phyloP scores from a whole-genome alignment of 2,329 filamentous ascomycete genomes.

The Phyllosticta citrichinensis region DNA sequence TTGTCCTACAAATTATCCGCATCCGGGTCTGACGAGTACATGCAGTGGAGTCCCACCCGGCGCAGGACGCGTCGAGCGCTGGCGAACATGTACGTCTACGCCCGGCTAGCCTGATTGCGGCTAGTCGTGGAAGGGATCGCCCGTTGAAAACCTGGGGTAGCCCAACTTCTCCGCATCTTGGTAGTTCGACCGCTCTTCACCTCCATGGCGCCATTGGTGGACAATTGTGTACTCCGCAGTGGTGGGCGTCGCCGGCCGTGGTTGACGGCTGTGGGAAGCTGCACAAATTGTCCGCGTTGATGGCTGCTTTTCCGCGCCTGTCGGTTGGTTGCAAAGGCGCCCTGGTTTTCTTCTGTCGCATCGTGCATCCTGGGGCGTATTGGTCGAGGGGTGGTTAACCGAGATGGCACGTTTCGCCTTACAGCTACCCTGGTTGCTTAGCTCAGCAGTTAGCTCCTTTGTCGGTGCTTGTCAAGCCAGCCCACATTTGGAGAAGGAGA shows the following conservation, averaged over 20 bases:
- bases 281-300: background rate
- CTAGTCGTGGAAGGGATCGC: background rate
- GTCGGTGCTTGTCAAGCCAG: background rate
- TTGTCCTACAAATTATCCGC: background rate
- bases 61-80: background rate
- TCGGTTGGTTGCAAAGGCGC: background rate
- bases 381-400: background rate
- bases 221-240: background rate
- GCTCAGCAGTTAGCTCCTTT: background rate
- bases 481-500: background rate
- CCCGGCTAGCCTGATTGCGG: background rate
- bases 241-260: background rate
- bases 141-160: background rate
- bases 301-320: background rate
- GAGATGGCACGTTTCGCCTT: background rate
- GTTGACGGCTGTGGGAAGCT: background rate
- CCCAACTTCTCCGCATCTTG: background rate
- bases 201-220: background rate
- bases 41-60: background rate
- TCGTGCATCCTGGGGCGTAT: background rate
- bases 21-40: background rate
- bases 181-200: background rate
- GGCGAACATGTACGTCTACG: background rate
- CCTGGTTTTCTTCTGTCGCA: background rate
- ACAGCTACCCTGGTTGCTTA: background rate